Percentiles rank a stretch among this genome's conserved stretches.
phyloP scores from a whole-genome alignment of 2,329 filamentous ascomycete species.

The Pseudogymnoascus sp. region DNA sequence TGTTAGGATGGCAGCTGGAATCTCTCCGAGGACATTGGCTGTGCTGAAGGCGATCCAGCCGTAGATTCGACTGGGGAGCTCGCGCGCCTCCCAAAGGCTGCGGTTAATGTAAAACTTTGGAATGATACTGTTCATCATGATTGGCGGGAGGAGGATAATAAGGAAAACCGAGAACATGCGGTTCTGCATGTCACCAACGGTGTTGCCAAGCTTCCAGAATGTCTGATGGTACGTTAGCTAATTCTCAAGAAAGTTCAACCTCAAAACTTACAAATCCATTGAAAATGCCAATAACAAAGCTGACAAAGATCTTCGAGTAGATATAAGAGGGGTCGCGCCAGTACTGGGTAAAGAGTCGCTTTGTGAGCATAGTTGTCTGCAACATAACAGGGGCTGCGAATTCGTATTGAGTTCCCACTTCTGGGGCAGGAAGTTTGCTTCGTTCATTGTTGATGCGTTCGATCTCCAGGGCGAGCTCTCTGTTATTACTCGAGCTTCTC shows the following conservation, averaged over 20 bases:
- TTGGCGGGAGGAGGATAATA: constrained; percentile 54
- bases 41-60: constrained; percentile 53
- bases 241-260: constrained; percentile 24
- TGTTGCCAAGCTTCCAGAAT: constrained; percentile 51
- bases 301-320: constrained; percentile 42
- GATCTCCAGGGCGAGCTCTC: constrained; percentile 51
- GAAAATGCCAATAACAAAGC: constrained; percentile 48
- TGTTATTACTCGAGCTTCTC: constrained; percentile 55
- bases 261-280: constrained; percentile 41
- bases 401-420: constrained; percentile 49
- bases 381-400: constrained; percentile 61
- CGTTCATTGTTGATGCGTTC: constrained; percentile 52
- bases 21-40: constrained; percentile 41
- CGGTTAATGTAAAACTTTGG: constrained; percentile 50
- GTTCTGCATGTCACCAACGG: constrained; percentile 44
- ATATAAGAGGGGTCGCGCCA: constrained; percentile 53
- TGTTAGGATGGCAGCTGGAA: constrained; percentile 38
- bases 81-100: constrained; percentile 50
- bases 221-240: constrained; percentile 32
- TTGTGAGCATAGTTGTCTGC: constrained; percentile 57
- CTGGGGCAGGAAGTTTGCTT: constrained; percentile 36
- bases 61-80: constrained; percentile 56
- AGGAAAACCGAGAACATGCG: constrained; percentile 54
- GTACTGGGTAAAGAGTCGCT: constrained; percentile 53
- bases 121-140: constrained; percentile 51